Evolutionary conservation across 345 rosid species (phyloP), one percentile per base, ranked within the genome.

Genomic region (Salix suchowensis): DNA sequence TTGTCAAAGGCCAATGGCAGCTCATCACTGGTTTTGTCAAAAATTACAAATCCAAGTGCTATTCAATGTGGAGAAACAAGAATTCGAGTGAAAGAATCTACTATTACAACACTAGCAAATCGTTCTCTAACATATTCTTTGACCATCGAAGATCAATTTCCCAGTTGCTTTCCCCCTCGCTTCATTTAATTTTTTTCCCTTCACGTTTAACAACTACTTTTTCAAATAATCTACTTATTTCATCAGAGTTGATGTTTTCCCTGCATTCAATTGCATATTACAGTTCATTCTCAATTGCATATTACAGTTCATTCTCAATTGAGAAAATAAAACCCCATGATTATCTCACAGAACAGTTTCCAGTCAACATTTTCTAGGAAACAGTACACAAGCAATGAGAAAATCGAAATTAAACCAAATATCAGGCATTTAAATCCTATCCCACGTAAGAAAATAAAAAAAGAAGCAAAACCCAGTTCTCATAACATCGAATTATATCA

Each of bases 1-100:
- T 89, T 92, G 81, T 71, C 55, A 83, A 81, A 80, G 82, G 81
- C 58, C 69, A 83, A 86, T 71, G 72, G 69, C 84, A 69, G 82
- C 78, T 88, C 93, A 89, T 91, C 81, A 84, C 96, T 86, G 85
- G 55, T 76, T 55, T 74, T 66, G 71, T 73, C 73, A 58, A 62
- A 74, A 76, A 39, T 64, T 11, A 74, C 79, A 70, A 72, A 71
- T 40, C 71, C 42, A 73, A 24, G 18, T 36, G 61, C 66, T 36
- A 28, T 52, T 76, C 75, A 80, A 68, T 37, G 52, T 30, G 68
- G 28, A n/a, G 68, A 70, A 67, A 68, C 24, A 71, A 60, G 48
- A 28, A 13, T 34, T 23, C 68, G 72, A 54, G 52, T 24, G 62
- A 54, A 54, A 54, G 62, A 26, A 4, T n/a, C 26, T 55, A 10